These are phyloP conservation scores for Umbelopsis sp. DNA, from an alignment of 192 early-diverging fungal genomes.

Conservation along the genomic window DNA sequence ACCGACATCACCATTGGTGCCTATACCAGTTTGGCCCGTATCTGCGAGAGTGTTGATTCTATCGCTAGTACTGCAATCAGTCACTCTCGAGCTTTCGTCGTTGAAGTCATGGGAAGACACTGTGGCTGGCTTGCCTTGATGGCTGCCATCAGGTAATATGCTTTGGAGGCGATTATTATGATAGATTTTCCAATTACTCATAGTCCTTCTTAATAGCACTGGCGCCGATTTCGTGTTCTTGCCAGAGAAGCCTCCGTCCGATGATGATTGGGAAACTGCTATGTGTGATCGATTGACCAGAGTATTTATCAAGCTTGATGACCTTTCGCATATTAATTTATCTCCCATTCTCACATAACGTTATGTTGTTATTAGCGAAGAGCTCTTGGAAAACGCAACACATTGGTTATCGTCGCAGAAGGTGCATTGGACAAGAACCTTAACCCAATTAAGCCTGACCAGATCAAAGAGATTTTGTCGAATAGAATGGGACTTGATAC, in stretches of 20 bases:
- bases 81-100: constrained; percentile 95
- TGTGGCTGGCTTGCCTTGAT: constrained; percentile 95
- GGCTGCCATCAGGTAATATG: constrained; percentile 64
- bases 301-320: constrained; percentile 22
- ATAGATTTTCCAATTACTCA: neutral
- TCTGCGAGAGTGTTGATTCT: constrained; percentile 94
- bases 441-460: constrained; percentile 84
- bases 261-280: constrained; percentile 83
- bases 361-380: constrained; percentile 11
- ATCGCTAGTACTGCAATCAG: constrained; percentile 90
- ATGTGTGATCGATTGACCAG: constrained; percentile 80
- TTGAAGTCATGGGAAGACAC: constrained; percentile 98
- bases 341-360: neutral
- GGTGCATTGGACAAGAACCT: constrained; percentile 91
- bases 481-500: constrained; percentile 85
- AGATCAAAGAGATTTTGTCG: constrained; percentile 81
- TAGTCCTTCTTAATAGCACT: constrained; percentile 44
- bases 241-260: constrained; percentile 88
- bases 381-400: constrained; percentile 81
- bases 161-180: neutral
- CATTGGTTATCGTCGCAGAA: constrained; percentile 94
- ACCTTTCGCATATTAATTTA: neutral
- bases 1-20: constrained; percentile 98
- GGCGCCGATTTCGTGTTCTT: constrained; percentile 97
- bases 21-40: constrained; percentile 88